Conservation (phyloP, 1,284 basidiomycete species). For the Rhodofomes roseus region DNA sequence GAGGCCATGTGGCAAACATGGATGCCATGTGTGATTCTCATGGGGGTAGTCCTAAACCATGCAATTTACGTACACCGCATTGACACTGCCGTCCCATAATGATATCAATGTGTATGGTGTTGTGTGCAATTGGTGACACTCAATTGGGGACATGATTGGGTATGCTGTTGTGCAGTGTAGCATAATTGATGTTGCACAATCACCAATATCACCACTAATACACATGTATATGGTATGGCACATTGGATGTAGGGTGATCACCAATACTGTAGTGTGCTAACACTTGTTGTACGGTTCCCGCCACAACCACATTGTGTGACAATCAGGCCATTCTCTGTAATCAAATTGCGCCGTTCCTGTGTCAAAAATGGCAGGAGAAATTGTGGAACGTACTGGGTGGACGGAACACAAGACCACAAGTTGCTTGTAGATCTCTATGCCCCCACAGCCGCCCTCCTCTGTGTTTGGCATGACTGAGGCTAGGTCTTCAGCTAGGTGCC, state of each 20-base stretch:
- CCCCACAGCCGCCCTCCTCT: conserved; percentile 65
- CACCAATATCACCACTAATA: no score
- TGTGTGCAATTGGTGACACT: no score
- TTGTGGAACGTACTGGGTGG: not conserved
- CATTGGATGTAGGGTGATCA: conserved; percentile 44
- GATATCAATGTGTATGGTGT: no score
- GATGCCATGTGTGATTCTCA: no score
- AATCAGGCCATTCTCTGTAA: conserved; percentile 49
- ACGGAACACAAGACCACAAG: conserved; percentile 27
- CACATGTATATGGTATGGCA: conserved; percentile 17
- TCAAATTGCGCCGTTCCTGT: not conserved
- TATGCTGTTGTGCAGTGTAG: no score
- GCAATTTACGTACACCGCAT: not conserved
- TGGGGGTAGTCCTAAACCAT: no score
- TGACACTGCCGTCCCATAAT: not conserved
- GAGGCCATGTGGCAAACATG: no score
- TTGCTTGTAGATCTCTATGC: conserved; percentile 63
- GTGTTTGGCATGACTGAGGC: conserved; percentile 68
- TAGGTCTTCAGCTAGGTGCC: conserved; percentile 62
- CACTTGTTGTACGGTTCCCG: conserved; percentile 76
- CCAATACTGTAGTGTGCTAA: conserved; percentile 43
- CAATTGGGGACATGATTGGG: no score
- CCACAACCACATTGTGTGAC: conserved; percentile 77
- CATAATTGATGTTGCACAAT: no score
- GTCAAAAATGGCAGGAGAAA: not conserved